A percentile compares a stretch with the other conserved stretches of the same genome.
These are phyloP conservation scores for Verticillium albo-atrum DNA, from an alignment of 2,329 filamentous ascomycete genomes.

Conservation along the genomic window DNA sequence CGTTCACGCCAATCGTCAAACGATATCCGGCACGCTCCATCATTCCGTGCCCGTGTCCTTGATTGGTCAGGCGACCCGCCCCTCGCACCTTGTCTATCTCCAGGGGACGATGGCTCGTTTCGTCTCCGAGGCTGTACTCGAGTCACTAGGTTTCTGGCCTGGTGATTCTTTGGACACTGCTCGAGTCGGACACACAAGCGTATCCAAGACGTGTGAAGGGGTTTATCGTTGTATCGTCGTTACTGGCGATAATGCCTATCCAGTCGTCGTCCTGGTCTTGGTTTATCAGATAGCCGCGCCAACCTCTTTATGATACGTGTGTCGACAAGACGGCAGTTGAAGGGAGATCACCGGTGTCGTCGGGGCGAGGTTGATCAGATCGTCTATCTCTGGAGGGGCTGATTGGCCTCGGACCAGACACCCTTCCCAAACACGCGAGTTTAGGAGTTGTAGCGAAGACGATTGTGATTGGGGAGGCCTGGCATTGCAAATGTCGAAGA, in stretches of 20 bases:
- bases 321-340: background rate
- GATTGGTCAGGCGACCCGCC: background rate
- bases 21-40: background rate
- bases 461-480: background rate
- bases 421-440: background rate
- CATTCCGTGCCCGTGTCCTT: background rate
- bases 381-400: background rate
- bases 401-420: background rate
- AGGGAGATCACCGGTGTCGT: background rate
- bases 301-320: background rate
- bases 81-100: background rate
- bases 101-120: background rate
- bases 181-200: background rate
- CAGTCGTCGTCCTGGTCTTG: background rate
- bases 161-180: background rate
- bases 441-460: background rate
- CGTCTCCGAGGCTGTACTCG: background rate
- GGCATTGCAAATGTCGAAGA: background rate
- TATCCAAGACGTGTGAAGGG: background rate
- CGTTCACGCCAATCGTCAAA: background rate
- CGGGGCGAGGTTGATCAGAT: background rate
- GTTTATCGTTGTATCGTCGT: background rate
- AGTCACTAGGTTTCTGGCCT: background rate
- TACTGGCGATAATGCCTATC: background rate
- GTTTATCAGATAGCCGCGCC: background rate